Conservation (phyloP, 176 grass and related monocot genomes). For the Musa beccarii region DNA sequence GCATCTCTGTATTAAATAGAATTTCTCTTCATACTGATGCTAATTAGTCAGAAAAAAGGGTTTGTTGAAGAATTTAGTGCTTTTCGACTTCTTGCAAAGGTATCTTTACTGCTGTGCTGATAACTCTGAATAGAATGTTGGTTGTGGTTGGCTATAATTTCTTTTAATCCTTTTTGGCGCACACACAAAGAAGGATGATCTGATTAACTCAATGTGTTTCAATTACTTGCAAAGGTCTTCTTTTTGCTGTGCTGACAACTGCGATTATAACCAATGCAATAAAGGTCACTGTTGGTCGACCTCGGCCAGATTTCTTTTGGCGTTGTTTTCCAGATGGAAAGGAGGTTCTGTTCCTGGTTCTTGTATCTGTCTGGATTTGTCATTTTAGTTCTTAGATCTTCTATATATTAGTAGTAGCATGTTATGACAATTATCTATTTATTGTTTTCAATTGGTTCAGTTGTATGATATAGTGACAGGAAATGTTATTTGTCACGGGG, state of each 20-base stretch:
- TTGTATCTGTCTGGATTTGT: neutral
- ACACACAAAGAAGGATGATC: neutral
- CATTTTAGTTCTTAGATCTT: neutral
- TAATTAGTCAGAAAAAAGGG: neutral
- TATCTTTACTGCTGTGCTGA: too few relatives aligned
- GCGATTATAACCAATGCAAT: constrained; percentile 49
- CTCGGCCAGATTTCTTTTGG: constrained; percentile 89
- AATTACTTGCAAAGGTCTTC: constrained; percentile 32
- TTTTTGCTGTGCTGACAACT: constrained; percentile 65
- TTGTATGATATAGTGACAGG: constrained; percentile 60
- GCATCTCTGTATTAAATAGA: neutral
- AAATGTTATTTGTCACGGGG: constrained; percentile 63
- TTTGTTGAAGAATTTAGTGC: too few relatives aligned
- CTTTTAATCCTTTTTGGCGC: too few relatives aligned
- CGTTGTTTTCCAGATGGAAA: constrained; percentile 90
- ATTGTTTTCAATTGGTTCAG: constrained; percentile 20
- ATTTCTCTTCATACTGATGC: neutral
- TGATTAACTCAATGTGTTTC: neutral
- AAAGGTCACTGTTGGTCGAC: constrained; percentile 70
- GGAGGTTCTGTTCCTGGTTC: constrained; percentile 32
- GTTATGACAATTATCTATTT: neutral
- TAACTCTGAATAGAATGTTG: too few relatives aligned
- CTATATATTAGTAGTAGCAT: constrained; percentile 7
- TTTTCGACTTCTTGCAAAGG: too few relatives aligned
- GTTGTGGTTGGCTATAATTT: too few relatives aligned